Base-by-base conservation (phyloP, 1,284 basidiomycete species). In the Fomitiporia mediterranea region DNA sequence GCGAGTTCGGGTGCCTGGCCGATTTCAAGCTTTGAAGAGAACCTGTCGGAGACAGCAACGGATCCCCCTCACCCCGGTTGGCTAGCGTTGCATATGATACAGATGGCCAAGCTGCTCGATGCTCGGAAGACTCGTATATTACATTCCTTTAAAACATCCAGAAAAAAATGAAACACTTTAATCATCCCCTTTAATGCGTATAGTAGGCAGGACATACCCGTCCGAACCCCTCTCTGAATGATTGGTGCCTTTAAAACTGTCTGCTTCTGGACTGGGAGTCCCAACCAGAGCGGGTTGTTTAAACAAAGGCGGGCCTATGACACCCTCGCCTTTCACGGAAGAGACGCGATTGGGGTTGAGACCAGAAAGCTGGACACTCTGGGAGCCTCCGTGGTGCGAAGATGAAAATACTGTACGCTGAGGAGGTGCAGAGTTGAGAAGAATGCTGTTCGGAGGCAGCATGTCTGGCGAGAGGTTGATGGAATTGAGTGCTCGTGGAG, bases 401-500 rank as follows among this genome's bases (percentile, higher is more conserved):
- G 48, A 55, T 25, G 53, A 39, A 32, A 57, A 57, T 9, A 6
- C 32, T 21, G 48, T 55, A 19, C 17, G 27, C 19, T 43, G 61
- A 5, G 65, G 65, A 40, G 60, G 62, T 30, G 64, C 62, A 62
- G 60, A 62, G 39, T 58, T 63, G 15, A 59, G 53, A 37, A 32
- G 43, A 60, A 65, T 46, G 66, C 64, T 61, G 62, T 66, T 62
- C 63, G 70, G 32, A 58, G 55, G 44, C 54, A 57, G 25, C 52
- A 61, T 27, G 48, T 62, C 57, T 64, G 60, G 61, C 62, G 57
- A 55, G 59, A 57, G 74, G 23, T 73, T 69, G 17, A 77, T 76
- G 17, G 75, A 70, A 49, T 79, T 74, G 52, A 86, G 68, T 37
- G 71, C 72, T 38, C 79, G 77, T 19, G 88, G 86, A 9, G 87